phyloP scores from a whole-genome alignment of 768 basidiomycete species.

The Cystobasidiopsis lactophilus region DNA sequence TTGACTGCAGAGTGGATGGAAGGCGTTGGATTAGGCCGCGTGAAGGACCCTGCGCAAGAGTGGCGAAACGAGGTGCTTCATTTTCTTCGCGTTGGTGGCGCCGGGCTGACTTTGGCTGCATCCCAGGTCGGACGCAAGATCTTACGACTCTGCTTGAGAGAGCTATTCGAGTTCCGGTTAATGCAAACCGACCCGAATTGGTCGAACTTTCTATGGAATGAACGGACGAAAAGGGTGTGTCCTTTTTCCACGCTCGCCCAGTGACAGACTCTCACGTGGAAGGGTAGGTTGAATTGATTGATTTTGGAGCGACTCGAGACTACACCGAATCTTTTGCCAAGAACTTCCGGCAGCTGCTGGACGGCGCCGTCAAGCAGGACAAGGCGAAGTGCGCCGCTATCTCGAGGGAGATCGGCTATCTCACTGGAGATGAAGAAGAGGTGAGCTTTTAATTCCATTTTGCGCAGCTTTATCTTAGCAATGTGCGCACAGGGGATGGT shows the following conservation, averaged over 20 bases:
- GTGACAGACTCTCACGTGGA: not conserved
- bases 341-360: constrained; percentile 62
- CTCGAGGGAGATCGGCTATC: constrained; percentile 66
- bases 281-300: constrained; percentile 67
- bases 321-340: constrained; percentile 75
- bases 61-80: constrained; percentile 50
- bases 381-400: constrained; percentile 41
- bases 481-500: constrained; percentile 44
- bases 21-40: constrained; percentile 56
- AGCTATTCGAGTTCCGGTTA: constrained; percentile 67
- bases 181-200: constrained; percentile 99
- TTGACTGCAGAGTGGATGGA: constrained; percentile 72
- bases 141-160: constrained; percentile 64
- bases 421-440: constrained; percentile 69
- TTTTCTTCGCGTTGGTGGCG: not conserved
- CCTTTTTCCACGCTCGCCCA: not conserved
- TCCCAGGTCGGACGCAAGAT: constrained; percentile 59
- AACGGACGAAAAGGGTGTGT: constrained; percentile 36
- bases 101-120: not conserved
- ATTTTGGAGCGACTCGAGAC: constrained; percentile 82
- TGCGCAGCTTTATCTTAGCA: not conserved
- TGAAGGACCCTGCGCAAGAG: constrained; percentile 31
- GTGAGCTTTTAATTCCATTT: constrained; percentile 25
- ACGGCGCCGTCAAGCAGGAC: constrained; percentile 51
- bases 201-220: constrained; percentile 88